Evolutionary conservation across 768 basidiomycete genomes (phyloP).

Genomic region (Podaxis sp.): DNA sequence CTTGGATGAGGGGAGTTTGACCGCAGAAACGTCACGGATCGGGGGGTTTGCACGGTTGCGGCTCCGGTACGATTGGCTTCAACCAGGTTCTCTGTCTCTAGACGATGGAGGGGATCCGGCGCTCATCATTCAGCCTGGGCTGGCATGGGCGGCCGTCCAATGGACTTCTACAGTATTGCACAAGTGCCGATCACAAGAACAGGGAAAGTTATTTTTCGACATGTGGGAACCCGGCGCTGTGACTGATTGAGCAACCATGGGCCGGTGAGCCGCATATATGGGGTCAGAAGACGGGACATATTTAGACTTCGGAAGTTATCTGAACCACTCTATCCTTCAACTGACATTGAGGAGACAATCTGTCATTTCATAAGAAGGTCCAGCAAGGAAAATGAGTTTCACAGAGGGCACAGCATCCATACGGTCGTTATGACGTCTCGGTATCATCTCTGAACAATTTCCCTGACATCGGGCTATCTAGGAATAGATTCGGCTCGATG

Average conservation of each 20-base stretch:
- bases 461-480: constrained; percentile 9
- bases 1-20: background rate
- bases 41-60: background rate
- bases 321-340: background rate
- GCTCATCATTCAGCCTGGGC: background rate
- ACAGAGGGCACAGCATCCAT: background rate
- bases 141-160: background rate
- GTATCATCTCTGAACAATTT: background rate
- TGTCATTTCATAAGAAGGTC: background rate
- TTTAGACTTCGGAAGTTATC: background rate
- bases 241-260: background rate
- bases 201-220: background rate
- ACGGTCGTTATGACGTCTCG: background rate
- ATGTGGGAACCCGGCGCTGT: background rate
- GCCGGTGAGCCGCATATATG: background rate
- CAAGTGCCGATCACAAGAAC: background rate
- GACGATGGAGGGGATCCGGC: background rate
- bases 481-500: background rate
- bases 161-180: background rate
- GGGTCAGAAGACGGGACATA: background rate
- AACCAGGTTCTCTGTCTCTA: background rate
- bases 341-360: background rate
- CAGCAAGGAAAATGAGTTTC: background rate
- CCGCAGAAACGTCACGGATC: background rate
- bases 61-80: background rate